phyloP scores from a whole-genome alignment of 108 stramenopile genomes.

The Skeletonema tropicum region DNA sequence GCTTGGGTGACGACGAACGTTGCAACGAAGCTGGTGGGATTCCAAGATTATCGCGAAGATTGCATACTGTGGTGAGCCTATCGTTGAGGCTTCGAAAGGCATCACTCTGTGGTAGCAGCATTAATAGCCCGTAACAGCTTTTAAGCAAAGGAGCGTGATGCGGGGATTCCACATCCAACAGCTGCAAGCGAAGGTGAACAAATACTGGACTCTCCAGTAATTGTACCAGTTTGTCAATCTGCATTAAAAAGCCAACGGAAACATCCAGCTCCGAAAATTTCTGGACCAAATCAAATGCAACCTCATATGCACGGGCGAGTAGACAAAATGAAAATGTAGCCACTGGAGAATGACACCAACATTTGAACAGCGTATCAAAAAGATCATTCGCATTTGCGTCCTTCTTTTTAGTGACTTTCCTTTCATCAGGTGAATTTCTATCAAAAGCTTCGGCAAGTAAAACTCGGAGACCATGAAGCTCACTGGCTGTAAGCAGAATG shows the following conservation, averaged over 20 bases:
- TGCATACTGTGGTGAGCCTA: constrained; percentile 86
- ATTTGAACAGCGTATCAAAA: constrained; percentile 88
- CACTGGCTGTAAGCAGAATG: constrained; percentile 95
- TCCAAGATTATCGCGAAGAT: constrained; percentile 86
- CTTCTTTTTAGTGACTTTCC: not conserved
- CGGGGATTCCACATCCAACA: constrained; percentile 90
- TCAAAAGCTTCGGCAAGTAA: constrained; percentile 63
- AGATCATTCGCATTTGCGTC: constrained; percentile 59
- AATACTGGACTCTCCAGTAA: constrained; percentile 98
- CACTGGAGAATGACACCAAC: constrained; percentile 98
- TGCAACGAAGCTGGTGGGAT: constrained; percentile 35
- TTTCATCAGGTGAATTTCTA: not conserved
- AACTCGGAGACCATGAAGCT: constrained; percentile 88
- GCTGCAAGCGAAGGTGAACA: constrained; percentile 93
- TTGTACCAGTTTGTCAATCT: constrained; percentile 97
- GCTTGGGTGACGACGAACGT: not conserved
- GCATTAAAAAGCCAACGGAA: constrained; percentile 97
- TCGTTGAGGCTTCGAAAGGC: constrained; percentile 89
- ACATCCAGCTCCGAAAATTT: constrained; percentile 91
- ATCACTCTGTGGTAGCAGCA: constrained; percentile 95
- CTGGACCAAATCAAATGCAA: constrained; percentile 91
- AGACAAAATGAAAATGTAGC: constrained; percentile 96
- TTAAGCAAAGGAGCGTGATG: constrained; percentile 91
- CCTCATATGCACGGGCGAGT: constrained; percentile 93
- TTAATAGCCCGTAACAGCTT: constrained; percentile 93